Conservation (phyloP, 805 yeast species). For the Candida chilensis region DNA sequence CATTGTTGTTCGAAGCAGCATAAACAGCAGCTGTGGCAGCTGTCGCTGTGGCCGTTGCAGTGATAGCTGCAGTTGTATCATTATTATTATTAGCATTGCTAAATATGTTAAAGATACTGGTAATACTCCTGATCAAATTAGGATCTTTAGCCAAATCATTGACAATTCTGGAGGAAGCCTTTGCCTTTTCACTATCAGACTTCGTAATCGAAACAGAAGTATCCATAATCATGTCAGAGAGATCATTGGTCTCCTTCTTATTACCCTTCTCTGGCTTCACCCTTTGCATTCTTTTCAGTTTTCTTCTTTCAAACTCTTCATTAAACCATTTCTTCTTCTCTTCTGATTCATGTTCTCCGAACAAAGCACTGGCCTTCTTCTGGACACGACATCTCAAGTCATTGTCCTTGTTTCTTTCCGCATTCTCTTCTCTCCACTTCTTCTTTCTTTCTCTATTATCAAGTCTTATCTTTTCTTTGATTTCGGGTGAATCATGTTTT, state of each 20-base stretch:
- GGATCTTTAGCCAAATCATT: slow-evolving; percentile 13
- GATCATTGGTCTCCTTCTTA: no score
- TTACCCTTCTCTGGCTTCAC: no score
- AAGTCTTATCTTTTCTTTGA: slow-evolving; percentile 47
- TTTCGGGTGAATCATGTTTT: slow-evolving; percentile 20
- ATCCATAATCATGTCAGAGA: no score
- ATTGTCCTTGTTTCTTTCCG: slow-evolving; percentile 76
- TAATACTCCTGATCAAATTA: slow-evolving; percentile 13
- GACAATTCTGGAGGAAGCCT: slow-evolving; percentile 5
- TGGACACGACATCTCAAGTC: slow-evolving; percentile 74
- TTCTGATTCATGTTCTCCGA: slow-evolving; percentile 49
- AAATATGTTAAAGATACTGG: slow-evolving; percentile 24
- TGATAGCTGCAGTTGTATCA: slow-evolving; percentile 19
- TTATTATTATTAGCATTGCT: slow-evolving; percentile 20
- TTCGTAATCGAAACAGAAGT: no score
- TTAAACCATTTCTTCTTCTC: slow-evolving; percentile 64
- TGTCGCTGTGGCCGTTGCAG: slow-evolving; percentile 25
- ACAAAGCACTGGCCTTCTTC: slow-evolving; percentile 59
- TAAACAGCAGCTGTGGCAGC: slow-evolving; percentile 27
- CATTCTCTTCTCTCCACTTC: slow-evolving; percentile 76
- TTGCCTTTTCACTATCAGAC: neutral
- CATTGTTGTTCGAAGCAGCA: slow-evolving; percentile 13
- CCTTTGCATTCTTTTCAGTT: slow-evolving; percentile 46
- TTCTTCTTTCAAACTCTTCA: slow-evolving; percentile 59
- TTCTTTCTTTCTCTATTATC: slow-evolving; percentile 75